phyloP scores from a whole-genome alignment of 257 asterid genomes.

The Solanum phureja region DNA sequence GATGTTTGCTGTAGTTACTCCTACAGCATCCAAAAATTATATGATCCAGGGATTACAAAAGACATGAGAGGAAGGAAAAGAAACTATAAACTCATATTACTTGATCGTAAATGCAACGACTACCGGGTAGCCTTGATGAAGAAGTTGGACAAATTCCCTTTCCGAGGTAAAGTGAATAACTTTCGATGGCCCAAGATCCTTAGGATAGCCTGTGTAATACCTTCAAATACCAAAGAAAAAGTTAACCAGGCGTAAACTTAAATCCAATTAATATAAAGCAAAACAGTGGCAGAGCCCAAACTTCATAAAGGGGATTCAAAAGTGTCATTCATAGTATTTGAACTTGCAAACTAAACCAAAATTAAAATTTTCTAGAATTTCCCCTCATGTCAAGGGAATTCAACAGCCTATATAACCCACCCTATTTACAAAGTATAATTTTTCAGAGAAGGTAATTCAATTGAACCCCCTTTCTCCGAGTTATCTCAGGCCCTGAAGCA shows the following conservation, averaged over 20 bases:
- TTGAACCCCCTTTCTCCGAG: not conserved
- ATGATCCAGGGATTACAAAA: not conserved
- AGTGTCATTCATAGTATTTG: not conserved
- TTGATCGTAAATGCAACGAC: slow-evolving; percentile 93
- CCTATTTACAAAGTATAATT: not conserved
- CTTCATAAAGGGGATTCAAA: not conserved
- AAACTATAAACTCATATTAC: slow-evolving; percentile 24
- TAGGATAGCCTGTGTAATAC: slow-evolving; percentile 83
- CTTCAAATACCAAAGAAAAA: slow-evolving; percentile 24
- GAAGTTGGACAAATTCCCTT: slow-evolving; percentile 91
- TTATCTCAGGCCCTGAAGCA: not conserved
- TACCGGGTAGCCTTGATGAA: slow-evolving; percentile 84
- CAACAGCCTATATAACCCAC: not conserved
- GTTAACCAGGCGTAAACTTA: not conserved
- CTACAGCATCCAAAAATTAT: slow-evolving; percentile 21
- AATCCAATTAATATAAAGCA: not conserved
- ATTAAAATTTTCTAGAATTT: not conserved
- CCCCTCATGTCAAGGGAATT: not conserved
- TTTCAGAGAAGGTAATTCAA: not conserved
- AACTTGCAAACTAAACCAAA: not conserved
- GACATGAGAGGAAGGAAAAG: not conserved
- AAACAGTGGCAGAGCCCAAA: not conserved
- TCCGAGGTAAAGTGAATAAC: slow-evolving; percentile 81
- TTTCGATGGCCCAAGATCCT: slow-evolving; percentile 87
- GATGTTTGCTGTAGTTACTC: slow-evolving; percentile 83